Percentiles rank a stretch among this genome's conserved stretches.
Evolutionary conservation across 1,284 basidiomycete genomes (phyloP).

Genomic region (Melampsora larici-populina): DNA sequence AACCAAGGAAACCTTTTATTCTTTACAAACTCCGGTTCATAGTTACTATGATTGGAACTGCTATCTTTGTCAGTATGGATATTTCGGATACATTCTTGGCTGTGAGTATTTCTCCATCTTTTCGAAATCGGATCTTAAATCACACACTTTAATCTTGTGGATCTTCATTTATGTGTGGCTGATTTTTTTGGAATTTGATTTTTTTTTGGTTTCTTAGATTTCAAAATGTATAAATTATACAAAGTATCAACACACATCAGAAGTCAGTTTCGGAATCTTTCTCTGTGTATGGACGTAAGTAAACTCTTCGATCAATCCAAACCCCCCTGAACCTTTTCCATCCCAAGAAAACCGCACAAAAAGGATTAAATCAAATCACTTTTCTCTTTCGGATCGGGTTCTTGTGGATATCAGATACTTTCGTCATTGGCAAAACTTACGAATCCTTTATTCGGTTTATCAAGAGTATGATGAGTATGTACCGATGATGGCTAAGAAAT

Average conservation of each 20-base stretch:
- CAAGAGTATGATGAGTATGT: constrained; percentile 72
- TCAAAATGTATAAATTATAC: constrained; percentile 86
- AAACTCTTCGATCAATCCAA: not conserved
- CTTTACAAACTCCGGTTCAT: constrained; percentile 74
- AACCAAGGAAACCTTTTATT: constrained; percentile 14
- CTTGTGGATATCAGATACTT: too few species aligned
- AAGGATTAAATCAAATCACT: too few species aligned
- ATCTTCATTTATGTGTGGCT: too few species aligned
- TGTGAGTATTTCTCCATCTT: constrained; percentile 58
- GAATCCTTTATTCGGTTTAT: constrained; percentile 84
- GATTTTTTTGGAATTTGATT: too few species aligned
- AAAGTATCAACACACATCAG: constrained; percentile 60
- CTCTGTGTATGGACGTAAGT: constrained; percentile 76
- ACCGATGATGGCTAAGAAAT: constrained; percentile 12
- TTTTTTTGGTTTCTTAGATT: constrained; percentile 60
- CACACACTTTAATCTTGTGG: not conserved
- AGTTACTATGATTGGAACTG: constrained; percentile 80
- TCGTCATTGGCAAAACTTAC: constrained; percentile 86
- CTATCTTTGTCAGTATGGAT: constrained; percentile 95
- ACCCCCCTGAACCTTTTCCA: too few species aligned
- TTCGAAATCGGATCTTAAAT: not conserved
- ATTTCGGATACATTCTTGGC: constrained; percentile 84
- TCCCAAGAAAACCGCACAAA: too few species aligned
- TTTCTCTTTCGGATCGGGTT: too few species aligned
- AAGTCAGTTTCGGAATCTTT: constrained; percentile 67